A percentile compares a stretch with the other conserved stretches of the same genome.
Evolutionary conservation across 192 early-diverging fungal species (phyloP).

Genomic region (Rhizoclosmatium globosum): DNA sequence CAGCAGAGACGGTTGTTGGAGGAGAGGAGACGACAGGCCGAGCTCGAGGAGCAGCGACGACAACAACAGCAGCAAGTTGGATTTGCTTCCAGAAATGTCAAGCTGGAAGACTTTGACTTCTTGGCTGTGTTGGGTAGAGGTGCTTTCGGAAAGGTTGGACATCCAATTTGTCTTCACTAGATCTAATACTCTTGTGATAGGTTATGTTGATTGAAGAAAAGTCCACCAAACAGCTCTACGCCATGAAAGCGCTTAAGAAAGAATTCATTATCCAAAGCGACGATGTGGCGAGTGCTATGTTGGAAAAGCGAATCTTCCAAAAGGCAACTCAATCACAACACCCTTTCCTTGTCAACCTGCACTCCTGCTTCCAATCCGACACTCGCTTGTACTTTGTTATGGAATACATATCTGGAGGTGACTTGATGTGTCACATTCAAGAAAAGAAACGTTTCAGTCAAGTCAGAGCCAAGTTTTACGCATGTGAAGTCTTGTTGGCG

Average conservation of each 20-base stretch:
- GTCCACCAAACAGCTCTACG: constrained; percentile 78
- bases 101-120: constrained; percentile 61
- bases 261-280: constrained; percentile 98
- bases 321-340: constrained; percentile 87
- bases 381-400: constrained; percentile 96
- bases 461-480: constrained; percentile 94
- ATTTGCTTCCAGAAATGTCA: constrained; percentile 23
- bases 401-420: constrained; percentile 97
- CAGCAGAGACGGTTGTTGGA: constrained; percentile 55
- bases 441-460: constrained; percentile 85
- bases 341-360: constrained; percentile 94
- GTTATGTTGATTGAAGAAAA: constrained; percentile 97
- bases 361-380: constrained; percentile 95
- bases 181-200: constrained; percentile 2
- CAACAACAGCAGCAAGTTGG: no score
- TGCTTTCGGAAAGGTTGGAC: constrained; percentile 89
- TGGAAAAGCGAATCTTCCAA: constrained; percentile 92
- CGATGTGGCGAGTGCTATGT: constrained; percentile 79
- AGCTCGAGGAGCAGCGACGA: no score
- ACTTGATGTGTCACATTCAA: constrained; percentile 98
- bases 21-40: constrained; percentile 66
- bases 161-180: not conserved
- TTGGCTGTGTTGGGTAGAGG: constrained; percentile 93
- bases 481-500: constrained; percentile 92
- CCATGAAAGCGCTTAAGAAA: constrained; percentile 97